phyloP scores from a whole-genome alignment of 2,329 filamentous ascomycete species.

The Beauveria australis region DNA sequence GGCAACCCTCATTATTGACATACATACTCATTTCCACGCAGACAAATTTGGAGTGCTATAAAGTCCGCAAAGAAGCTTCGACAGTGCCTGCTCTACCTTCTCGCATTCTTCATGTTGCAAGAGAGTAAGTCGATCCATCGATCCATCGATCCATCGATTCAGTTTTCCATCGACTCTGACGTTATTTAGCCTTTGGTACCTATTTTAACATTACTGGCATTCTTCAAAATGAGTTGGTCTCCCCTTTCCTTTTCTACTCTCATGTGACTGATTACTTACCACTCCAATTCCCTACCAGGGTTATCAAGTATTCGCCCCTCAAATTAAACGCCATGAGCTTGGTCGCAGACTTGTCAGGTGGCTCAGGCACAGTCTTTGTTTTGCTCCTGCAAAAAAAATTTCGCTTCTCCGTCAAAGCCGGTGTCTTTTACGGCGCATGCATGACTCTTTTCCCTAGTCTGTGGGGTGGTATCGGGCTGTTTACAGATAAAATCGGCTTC shows the following conservation, averaged over 20 bases:
- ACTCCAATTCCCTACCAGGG: background rate
- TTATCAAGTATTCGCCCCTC: constrained; percentile 16
- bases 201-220: constrained; percentile 16
- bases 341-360: constrained; percentile 14
- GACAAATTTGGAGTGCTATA: constrained; percentile 15
- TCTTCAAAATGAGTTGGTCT: constrained; percentile 15
- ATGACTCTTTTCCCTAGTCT: constrained; percentile 15
- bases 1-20: background rate
- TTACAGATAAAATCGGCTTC: constrained; percentile 15
- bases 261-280: no score
- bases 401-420: constrained; percentile 16
- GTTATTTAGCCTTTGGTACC: constrained; percentile 13
- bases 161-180: background rate
- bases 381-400: constrained; percentile 15
- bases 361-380: constrained; percentile 15
- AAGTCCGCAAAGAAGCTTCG: constrained; percentile 16
- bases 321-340: constrained; percentile 16
- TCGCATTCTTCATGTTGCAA: constrained; percentile 17
- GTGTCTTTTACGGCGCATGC: constrained; percentile 16
- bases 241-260: background rate
- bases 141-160: no score
- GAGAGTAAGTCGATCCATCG: constrained; percentile 14
- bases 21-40: background rate
- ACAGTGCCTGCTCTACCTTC: constrained; percentile 16
- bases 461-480: constrained; percentile 17